These are phyloP conservation scores for Elongisporangium prolatum DNA, from an alignment of 352 stramenopile species.

Conservation along the genomic window DNA sequence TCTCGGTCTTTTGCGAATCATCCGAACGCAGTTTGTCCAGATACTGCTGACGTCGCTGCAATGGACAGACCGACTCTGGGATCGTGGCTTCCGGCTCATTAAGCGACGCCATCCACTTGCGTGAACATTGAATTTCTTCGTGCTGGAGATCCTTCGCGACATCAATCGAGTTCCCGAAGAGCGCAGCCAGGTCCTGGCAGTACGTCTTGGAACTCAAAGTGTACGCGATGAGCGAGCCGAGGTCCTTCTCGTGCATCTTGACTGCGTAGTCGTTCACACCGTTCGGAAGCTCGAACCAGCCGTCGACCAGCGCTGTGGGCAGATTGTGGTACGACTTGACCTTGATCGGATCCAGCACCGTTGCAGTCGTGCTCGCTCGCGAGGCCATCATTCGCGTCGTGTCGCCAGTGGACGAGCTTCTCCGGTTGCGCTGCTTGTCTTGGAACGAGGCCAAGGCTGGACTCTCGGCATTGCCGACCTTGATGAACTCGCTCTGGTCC, in stretches of 20 bases:
- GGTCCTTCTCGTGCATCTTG: slow-evolving; percentile 77
- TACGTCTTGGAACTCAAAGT: slow-evolving; percentile 73
- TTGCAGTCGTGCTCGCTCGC: not conserved
- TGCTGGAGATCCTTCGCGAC: slow-evolving; percentile 42
- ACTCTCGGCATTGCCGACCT: slow-evolving; percentile 4
- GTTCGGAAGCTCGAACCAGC: slow-evolving; percentile 66
- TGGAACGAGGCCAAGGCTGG: slow-evolving; percentile 43
- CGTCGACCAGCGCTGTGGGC: slow-evolving; percentile 39
- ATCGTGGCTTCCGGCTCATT: not conserved
- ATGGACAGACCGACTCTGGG: not conserved
- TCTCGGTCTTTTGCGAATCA: slow-evolving; percentile 73
- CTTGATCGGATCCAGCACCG: slow-evolving; percentile 25
- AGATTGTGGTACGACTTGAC: slow-evolving; percentile 52
- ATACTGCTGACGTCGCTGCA: slow-evolving; percentile 20
- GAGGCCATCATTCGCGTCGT: slow-evolving; percentile 25
- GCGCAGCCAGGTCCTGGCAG: slow-evolving; percentile 56
- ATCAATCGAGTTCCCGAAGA: slow-evolving; percentile 50
- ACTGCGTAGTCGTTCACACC: slow-evolving; percentile 76
- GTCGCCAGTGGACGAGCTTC: slow-evolving; percentile 29
- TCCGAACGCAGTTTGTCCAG: slow-evolving; percentile 60
- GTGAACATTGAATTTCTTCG: slow-evolving; percentile 9
- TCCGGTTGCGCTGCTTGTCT: slow-evolving; percentile 26
- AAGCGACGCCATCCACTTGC: not conserved
- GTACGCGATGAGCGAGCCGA: slow-evolving; percentile 79
- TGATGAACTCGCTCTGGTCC: not conserved